Base-by-base conservation (phyloP, 2,329 filamentous ascomycete genomes). In the Colletotrichum tabaci region DNA sequence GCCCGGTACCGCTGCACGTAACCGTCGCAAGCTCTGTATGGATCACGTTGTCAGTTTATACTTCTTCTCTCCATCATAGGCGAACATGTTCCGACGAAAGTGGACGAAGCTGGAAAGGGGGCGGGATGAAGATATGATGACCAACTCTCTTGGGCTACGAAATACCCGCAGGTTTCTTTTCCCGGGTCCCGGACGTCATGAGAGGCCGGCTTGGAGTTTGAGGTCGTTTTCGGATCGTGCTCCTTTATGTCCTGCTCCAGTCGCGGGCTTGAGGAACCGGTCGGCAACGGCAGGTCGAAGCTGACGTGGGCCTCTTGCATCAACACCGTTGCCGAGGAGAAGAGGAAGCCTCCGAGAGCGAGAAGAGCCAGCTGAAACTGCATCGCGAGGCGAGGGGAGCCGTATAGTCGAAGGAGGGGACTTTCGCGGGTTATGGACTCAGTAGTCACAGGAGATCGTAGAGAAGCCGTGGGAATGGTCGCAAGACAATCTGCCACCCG, bases 121-220 rank as follows among this genome's bases (percentile, higher is more conserved):
- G 53, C 13, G n/a, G 16, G 38, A 57, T 4, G 15, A 30, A 30
- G 49, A 21, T 18, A 44, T 23, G 15, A 3, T 2, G 38, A 38
- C 44, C n/a, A 30, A 61, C 60, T 30, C 50, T 47, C 60, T 30
- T 46, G n/a, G 7, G 60, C 50, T 13, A n/a, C 50, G 15, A 61
- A 40, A 15, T 40, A 52, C 21, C 60, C 60, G 35, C 60, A 61
- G n/a, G 46, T 61, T 15, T 52, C 35, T 1, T 38, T 50, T 13
- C 30, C 60, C 13, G 4, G 12, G 23, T 44, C 18, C 42, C n/a
- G 4, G 10, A 49, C 10, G 15, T n/a, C 35, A 13, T 5, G 12
- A 23, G 23, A 18, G 18, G 53, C 16, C 42, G 23, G 26, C 16
- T n/a, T 10, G 26, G 10, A 18, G 9, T 3, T 21, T 5, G 23